A percentile compares a stretch with the other conserved stretches of the same genome.
These are phyloP conservation scores for Fusarium siculi DNA, from an alignment of 2,329 filamentous ascomycete genomes.

Conservation along the genomic window DNA sequence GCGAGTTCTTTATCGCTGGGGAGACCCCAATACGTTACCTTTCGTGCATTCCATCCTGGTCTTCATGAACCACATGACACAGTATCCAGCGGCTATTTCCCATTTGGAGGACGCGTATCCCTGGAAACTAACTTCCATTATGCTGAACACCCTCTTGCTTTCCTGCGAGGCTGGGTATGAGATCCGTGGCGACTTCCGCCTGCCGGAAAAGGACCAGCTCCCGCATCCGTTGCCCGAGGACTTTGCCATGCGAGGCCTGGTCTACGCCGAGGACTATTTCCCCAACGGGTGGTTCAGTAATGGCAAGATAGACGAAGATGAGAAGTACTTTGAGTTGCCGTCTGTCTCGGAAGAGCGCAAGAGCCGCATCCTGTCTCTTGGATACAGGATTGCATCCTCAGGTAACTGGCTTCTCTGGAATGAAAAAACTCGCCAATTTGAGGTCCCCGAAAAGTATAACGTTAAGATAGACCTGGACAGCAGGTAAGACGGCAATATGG, in stretches of 20 bases:
- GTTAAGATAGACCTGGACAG: not conserved
- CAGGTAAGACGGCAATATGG: too few relatives aligned
- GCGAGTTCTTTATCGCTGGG: conserved; percentile 61
- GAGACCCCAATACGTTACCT: conserved; percentile 68
- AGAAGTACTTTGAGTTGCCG: conserved; percentile 70
- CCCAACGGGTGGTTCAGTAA: conserved; percentile 68
- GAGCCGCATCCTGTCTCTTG: conserved; percentile 69
- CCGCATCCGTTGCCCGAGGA: conserved; percentile 74
- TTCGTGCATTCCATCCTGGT: conserved; percentile 71
- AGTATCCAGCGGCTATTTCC: conserved; percentile 54
- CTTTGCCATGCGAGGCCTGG: conserved; percentile 71
- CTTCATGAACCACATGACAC: conserved; percentile 63
- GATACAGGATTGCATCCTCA: conserved; percentile 56
- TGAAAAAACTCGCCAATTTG: conserved; percentile 50
- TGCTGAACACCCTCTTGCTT: conserved; percentile 52
- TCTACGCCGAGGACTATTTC: conserved; percentile 69
- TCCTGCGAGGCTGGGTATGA: conserved; percentile 45
- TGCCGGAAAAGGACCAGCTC: conserved; percentile 53
- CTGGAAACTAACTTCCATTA: conserved; percentile 59
- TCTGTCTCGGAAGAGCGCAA: conserved; percentile 68
- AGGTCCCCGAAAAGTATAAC: conserved; percentile 52
- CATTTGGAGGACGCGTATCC: conserved; percentile 59
- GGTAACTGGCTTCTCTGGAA: conserved; percentile 61
- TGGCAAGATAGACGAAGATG: conserved; percentile 72
- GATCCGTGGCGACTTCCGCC: conserved; percentile 60